Evolutionary conservation across 2,329 filamentous ascomycete species (phyloP).

Genomic region (Thielaviopsis populi): DNA sequence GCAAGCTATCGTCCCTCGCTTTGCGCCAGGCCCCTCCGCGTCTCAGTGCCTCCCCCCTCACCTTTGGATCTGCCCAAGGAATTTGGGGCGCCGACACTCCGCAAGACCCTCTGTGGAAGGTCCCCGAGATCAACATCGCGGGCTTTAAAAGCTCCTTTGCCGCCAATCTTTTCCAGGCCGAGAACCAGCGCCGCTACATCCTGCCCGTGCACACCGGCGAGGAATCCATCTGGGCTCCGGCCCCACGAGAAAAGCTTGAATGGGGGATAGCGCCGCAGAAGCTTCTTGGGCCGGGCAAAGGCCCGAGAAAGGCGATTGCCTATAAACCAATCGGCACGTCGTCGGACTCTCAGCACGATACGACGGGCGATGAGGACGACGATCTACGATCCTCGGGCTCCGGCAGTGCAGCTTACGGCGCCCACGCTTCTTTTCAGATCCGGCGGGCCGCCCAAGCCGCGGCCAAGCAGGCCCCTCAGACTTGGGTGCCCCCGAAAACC

Average conservation of each 20-base stretch:
- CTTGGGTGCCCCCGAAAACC: not conserved
- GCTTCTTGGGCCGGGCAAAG: not conserved
- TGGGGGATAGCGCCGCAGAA: conserved; percentile 14
- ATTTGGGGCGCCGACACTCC: conserved; percentile 7
- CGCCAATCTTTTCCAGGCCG: conserved; percentile 15
- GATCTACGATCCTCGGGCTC: not conserved
- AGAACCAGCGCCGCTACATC: conserved; percentile 22
- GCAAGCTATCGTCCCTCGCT: not conserved
- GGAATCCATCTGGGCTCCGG: conserved; percentile 25
- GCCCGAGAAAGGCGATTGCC: not conserved
- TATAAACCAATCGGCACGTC: not conserved
- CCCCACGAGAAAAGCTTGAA: conserved; percentile 19
- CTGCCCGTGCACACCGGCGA: conserved; percentile 22
- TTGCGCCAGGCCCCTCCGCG: conserved; percentile 1
- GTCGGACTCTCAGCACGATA: not conserved
- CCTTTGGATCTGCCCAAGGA: not conserved
- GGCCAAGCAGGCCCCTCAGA: not conserved
- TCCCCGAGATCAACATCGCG: conserved; percentile 16
- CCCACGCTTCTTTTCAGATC: not conserved
- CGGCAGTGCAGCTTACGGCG: not conserved
- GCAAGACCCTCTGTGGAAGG: conserved; percentile 16
- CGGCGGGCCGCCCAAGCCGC: not conserved
- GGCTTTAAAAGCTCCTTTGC: conserved; percentile 17
- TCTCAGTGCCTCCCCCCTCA: not conserved
- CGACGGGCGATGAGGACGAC: not conserved